Conservation (phyloP, 257 asterid species). For the Prunella vulgaris region DNA sequence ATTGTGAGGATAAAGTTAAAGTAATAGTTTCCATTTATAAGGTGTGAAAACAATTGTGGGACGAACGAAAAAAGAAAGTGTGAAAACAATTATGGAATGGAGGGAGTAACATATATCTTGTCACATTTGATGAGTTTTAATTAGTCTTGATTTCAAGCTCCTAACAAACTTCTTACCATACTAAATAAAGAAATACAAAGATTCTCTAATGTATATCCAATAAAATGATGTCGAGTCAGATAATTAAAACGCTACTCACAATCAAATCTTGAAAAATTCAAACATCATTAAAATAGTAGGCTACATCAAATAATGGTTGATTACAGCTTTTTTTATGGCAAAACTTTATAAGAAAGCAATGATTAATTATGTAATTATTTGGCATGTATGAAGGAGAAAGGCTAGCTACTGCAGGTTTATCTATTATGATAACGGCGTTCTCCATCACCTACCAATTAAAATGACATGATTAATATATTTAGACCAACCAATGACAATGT, state of each 20-base stretch:
- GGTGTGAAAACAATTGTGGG: too few relatives aligned
- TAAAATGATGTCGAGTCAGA: not conserved
- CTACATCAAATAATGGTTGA: slow-evolving; percentile 13
- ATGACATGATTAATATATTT: slow-evolving; percentile 14
- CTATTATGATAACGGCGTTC: slow-evolving; percentile 14
- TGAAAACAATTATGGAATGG: too few relatives aligned
- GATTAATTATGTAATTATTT: slow-evolving; percentile 4
- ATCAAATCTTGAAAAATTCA: slow-evolving; percentile 1
- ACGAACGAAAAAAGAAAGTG: too few relatives aligned
- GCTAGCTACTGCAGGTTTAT: slow-evolving; percentile 26
- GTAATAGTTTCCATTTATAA: too few relatives aligned
- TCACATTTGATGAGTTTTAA: too few relatives aligned
- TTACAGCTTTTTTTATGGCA: not conserved
- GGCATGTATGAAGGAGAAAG: slow-evolving; percentile 29
- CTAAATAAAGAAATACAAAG: not conserved
- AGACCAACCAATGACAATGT: not conserved
- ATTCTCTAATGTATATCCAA: not conserved
- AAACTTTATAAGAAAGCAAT: slow-evolving; percentile 12
- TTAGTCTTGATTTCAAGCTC: not conserved
- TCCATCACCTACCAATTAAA: slow-evolving; percentile 31
- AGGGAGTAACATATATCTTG: too few relatives aligned
- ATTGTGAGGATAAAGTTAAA: too few relatives aligned
- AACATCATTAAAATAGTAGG: not conserved
- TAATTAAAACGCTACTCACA: not conserved
- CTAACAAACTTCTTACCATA: not conserved